Evolutionary conservation across 2,329 filamentous ascomycete genomes (phyloP), one percentile per base, ranked within the genome.

Genomic region (Chaetomium sp.): DNA sequence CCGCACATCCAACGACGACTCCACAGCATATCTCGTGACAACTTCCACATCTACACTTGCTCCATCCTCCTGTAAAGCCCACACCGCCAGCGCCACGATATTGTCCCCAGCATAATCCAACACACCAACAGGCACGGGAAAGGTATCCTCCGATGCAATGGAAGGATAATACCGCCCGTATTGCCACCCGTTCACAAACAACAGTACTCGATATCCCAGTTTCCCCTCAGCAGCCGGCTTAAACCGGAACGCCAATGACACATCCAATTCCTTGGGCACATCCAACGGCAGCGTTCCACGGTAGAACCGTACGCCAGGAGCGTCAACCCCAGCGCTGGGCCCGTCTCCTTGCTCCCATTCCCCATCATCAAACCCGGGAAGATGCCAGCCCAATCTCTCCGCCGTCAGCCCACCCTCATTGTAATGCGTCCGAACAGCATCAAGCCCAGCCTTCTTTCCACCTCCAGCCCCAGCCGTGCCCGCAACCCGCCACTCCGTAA

Each of bases 101-200:
- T 54, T 54, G 8, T 49, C 40, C 7, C 45, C 46, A 3, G 11
- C 19, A 11, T 54, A 54, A n/a, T 49, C 40, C 34, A 54, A n/a
- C 34, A 54, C 52, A 1, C 52, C 52, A 12, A 8, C 38, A 4
- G 52, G 52, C 11, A 54, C 46, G 33, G 52, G 52, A 7, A 54
- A 54, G 6, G 46, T 54, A 12, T 49, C 41, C 40, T 49, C 46
- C 34, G 33, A 5, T 8, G 45, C 33, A 27, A 54, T 54, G 14
- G 40, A 44, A 9, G 52, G 52, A 12, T 54, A 54, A 8, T 49
- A 54, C 11, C 52, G 45, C 45, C 45, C 52, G 14, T 44, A 54
- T 41, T 54, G 52, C 52, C 52, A 54, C 19, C 52, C 52, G 8
- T 54, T 54, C 14, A 54, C 52, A 45, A 54, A 49, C 10, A 49